Conservation (phyloP, 352 stramenopile genomes). For the Blastocystis sp. region DNA sequence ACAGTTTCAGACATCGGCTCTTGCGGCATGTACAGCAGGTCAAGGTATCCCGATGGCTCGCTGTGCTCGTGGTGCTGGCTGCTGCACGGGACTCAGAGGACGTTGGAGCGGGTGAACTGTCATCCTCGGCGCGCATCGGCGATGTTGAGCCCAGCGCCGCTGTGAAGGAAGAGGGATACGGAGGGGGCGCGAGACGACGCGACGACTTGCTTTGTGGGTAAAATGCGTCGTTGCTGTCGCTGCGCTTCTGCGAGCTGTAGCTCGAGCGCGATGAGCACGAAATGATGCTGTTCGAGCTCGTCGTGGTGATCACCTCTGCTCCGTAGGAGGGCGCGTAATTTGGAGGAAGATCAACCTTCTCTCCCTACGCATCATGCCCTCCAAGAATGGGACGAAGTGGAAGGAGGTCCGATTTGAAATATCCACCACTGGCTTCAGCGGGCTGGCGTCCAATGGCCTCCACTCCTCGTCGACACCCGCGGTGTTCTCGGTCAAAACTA, state of each 20-base stretch:
- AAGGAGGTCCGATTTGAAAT: constrained; percentile 35
- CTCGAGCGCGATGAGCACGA: constrained; percentile 26
- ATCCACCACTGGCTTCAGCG: background rate
- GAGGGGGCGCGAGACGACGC: background rate
- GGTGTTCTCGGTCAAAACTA: background rate
- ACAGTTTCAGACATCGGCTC: constrained; percentile 92
- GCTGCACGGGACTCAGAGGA: background rate
- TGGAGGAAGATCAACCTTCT: background rate
- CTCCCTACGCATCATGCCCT: constrained; percentile 25
- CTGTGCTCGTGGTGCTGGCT: background rate
- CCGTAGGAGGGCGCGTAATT: background rate
- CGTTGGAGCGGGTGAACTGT: background rate
- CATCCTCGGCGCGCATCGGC: background rate
- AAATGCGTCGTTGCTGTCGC: constrained; percentile 40
- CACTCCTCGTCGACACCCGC: background rate
- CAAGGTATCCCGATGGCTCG: background rate
- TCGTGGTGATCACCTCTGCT: constrained; percentile 12
- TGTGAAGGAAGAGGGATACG: background rate
- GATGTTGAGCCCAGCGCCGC: background rate
- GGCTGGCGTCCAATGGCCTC: background rate
- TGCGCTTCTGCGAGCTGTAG: constrained; percentile 31
- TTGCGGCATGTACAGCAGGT: constrained; percentile 88
- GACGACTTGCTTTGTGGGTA: constrained; percentile 10
- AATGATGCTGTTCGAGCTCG: constrained; percentile 3
- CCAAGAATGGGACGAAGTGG: constrained; percentile 5